Evolutionary conservation across 2,329 filamentous ascomycete genomes (phyloP).

Genomic region (Neonectria sp.): DNA sequence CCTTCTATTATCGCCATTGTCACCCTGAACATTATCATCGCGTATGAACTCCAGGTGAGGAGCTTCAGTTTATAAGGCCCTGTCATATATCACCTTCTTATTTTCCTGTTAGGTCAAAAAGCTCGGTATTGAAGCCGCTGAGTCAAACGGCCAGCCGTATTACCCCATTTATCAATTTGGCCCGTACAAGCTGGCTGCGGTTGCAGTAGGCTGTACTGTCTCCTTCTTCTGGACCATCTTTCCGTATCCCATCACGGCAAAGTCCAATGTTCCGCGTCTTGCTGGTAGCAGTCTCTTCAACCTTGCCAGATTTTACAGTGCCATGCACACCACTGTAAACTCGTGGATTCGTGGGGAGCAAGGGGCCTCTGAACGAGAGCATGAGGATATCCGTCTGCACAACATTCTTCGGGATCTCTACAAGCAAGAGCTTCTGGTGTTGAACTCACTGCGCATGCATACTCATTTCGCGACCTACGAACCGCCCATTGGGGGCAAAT

Average conservation of each 20-base stretch:
- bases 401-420: conserved; percentile 12
- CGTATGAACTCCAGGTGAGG: conserved; percentile 34
- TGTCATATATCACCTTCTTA: background rate
- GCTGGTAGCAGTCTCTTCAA: conserved; percentile 25
- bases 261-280: conserved; percentile 29
- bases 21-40: conserved; percentile 32
- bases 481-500: conserved; percentile 29
- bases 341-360: conserved; percentile 18
- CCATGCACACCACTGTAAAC: conserved; percentile 24
- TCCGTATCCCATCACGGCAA: conserved; percentile 32
- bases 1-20: conserved; percentile 30
- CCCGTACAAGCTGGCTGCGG: conserved; percentile 29
- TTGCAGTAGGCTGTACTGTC: conserved; percentile 26
- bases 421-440: conserved; percentile 17
- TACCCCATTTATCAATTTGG: conserved; percentile 32
- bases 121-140: conserved; percentile 17
- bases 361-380: background rate
- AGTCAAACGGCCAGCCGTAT: conserved; percentile 29
- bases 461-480: conserved; percentile 28
- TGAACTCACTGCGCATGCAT: conserved; percentile 22
- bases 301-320: conserved; percentile 30
- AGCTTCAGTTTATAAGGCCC: background rate
- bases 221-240: conserved; percentile 35
- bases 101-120: conserved; percentile 16
- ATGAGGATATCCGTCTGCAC: background rate